Base-by-base conservation (phyloP, 2,329 filamentous ascomycete genomes). In the Trichoderma atrobrunneum region DNA sequence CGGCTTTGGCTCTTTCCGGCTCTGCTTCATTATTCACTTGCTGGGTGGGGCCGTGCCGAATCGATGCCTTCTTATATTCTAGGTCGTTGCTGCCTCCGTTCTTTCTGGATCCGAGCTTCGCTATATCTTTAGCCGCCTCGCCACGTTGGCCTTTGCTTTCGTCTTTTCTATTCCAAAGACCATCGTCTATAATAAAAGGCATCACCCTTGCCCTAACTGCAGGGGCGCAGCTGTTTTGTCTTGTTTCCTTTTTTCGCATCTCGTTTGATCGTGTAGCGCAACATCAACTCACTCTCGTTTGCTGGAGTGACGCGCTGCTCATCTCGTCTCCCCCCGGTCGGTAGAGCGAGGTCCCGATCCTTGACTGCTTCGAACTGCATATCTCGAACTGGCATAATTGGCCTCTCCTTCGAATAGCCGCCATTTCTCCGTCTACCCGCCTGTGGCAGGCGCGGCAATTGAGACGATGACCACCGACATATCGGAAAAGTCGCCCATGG, bases 391-490 rank as follows among this genome's bases (percentile, higher is more conserved):
- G 54, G 34, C 36, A 51, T 60, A 18, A 48, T 59, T 43, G 54
- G 65, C 11, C 34, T 60, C 54, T 7, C 54, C 14, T 60, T 68
- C 54, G 18, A 34, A 61, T 16, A 51, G 39, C 39, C 66, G n/a
- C 66, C 36, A 12, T 57, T 32, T 21, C 43, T 39, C 36, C 18
- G 18, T 21, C n/a, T 28, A 48, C 51, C 61, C 61, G 69, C 69
- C 69, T 34, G 69, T 28, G 32, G 51, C 28, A 57, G 69, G 69
- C 69, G 51, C 36, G 69, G 61, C 62, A 71, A 54, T 36, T 71
- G 24, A 66, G 51, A 66, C 59, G n/a, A 71, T 71, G 69, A 30
- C 69, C n/a, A 60, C 68, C 69, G 69, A 65, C 36, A 43, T 51
- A 43, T 32, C 67, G 18, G 69, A 71, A 36, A 71, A 71, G 32